Evolutionary conservation across 1,284 basidiomycete genomes (phyloP), one percentile per base, ranked within the genome.

Genomic region (Fomitopsis schrenkii): DNA sequence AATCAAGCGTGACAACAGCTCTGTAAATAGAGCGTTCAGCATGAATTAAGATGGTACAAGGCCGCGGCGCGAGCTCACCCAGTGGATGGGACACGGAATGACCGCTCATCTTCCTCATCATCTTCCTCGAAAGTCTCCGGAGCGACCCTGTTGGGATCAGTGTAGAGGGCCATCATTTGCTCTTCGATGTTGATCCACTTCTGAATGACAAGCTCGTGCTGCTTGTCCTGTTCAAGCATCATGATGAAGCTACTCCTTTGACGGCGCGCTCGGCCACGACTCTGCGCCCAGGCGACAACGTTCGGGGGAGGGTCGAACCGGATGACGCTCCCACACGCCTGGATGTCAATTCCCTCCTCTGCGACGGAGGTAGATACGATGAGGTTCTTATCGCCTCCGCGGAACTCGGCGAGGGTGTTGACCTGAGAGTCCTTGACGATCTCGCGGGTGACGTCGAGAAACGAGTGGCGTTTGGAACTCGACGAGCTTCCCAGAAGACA

Each of bases 341-440:
- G 90, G 33, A 94, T 90, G 67, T 94, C 93, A 38, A 94, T 80
- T 0, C 92, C 93, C 71, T 94, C 93, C 68, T 95, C 93, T 0
- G 91, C 93, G 2, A 95, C 91, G 0, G 87, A 79, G 0, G 93
- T 94, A 0, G 90, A 87, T 2, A 94, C 72, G 59, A 94, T 83
- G 0, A 94, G 76, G 67, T 93, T 91, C 73, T 84, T 85, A 55
- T 86, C 83, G 2, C 91, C 90, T 1, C 80, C 78, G 58, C 83
- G 80, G 72, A 94, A 94, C 50, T 86, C 83, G 1, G 74, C 73
- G 2, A 94, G 73, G 0, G 83, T 85, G 33, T 83, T 79, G 6
- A 79, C 72, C 33, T 86, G 85, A 0, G 78, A 68, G 35, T 85
- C 77, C 36, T 79, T 79, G 9, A 81, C 64, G 36, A 89, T 75